phyloP scores from a whole-genome alignment of 2,329 filamentous ascomycete species.

The Blastomyces parvus region DNA sequence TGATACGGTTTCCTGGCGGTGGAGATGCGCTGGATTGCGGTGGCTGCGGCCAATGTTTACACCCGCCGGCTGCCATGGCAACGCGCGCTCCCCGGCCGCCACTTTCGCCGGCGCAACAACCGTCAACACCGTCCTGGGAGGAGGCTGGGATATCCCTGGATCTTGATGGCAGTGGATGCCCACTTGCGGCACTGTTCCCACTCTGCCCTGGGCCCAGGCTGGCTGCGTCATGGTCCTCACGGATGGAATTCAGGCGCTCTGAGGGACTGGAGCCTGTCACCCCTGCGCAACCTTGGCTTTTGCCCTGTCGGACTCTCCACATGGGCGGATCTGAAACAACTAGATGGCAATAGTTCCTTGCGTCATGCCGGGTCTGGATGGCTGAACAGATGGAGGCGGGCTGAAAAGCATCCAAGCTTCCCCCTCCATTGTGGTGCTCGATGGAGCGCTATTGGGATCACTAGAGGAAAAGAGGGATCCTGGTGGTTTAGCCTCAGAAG shows the following conservation, averaged over 20 bases:
- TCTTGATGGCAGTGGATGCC: background rate
- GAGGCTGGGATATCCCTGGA: background rate
- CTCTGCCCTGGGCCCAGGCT: background rate
- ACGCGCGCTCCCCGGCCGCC: constrained; percentile 15
- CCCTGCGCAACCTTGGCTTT: background rate
- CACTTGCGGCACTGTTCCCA: background rate
- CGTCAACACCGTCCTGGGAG: no score
- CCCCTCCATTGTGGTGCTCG: background rate
- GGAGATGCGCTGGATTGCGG: background rate
- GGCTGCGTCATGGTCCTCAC: no score
- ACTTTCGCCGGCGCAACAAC: background rate
- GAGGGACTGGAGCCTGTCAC: no score
- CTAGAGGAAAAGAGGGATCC: background rate
- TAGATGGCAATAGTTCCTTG: background rate
- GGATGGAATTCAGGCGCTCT: no score
- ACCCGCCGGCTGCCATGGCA: constrained; percentile 29
- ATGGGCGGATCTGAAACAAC: background rate
- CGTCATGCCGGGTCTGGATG: constrained; percentile 1
- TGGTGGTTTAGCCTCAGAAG: background rate
- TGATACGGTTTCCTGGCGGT: no score
- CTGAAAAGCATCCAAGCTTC: background rate
- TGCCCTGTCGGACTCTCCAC: background rate
- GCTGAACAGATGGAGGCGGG: constrained; percentile 4
- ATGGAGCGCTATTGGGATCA: background rate
- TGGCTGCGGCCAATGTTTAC: constrained; percentile 25